These are phyloP conservation scores for Globisporangium radiosum DNA, from an alignment of 352 stramenopile species.

Conservation along the genomic window DNA sequence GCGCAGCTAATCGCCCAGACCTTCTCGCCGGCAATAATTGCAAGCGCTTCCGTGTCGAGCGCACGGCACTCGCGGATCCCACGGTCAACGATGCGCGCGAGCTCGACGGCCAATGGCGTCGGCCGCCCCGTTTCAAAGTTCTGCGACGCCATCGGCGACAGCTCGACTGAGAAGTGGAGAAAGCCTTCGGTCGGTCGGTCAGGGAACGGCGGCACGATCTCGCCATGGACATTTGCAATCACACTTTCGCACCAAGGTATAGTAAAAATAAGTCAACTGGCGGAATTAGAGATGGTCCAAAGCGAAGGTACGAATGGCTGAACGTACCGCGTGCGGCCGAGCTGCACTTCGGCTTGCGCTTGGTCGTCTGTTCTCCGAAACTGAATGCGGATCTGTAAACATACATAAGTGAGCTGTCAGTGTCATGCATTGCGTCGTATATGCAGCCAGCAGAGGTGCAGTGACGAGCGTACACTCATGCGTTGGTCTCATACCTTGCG, in stretches of 20 bases:
- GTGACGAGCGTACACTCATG: neutral
- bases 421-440: too few relatives aligned
- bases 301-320: neutral
- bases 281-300: neutral
- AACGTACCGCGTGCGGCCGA: conserved; percentile 64
- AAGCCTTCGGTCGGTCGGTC: conserved; percentile 85
- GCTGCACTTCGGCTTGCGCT: conserved; percentile 73
- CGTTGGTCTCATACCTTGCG: conserved; percentile 33
- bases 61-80: conserved; percentile 88
- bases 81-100: conserved; percentile 89
- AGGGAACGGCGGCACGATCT: conserved; percentile 83
- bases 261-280: too few relatives aligned
- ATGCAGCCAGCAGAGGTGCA: neutral
- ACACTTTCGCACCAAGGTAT: conserved; percentile 24
- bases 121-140: conserved; percentile 64
- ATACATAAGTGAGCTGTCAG: neutral
- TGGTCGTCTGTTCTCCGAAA: conserved; percentile 71
- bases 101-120: conserved; percentile 50
- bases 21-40: conserved; percentile 89
- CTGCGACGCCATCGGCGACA: conserved; percentile 78
- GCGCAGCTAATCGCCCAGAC: conserved; percentile 91
- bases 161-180: conserved; percentile 78
- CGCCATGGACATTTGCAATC: conserved; percentile 73
- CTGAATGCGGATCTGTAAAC: conserved; percentile 54
- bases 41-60: conserved; percentile 93